phyloP scores from a whole-genome alignment of 2,329 filamentous ascomycete species.

The Nemania sp. region DNA sequence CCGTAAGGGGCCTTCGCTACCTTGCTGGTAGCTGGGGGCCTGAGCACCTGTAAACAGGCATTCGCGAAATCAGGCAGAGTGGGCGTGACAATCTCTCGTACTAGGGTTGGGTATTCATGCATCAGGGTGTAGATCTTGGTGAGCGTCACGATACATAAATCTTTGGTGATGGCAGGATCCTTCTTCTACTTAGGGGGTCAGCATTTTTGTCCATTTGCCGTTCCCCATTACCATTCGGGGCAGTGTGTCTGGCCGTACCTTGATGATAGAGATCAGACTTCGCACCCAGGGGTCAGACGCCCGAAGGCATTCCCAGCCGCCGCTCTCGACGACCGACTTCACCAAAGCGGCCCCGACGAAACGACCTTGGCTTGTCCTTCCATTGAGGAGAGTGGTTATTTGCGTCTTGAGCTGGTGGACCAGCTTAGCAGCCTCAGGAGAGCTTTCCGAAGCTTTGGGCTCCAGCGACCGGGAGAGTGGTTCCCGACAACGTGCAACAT shows the following conservation, averaged over 20 bases:
- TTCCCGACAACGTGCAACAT: slow-evolving; percentile 60
- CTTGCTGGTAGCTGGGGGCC: slow-evolving; percentile 48
- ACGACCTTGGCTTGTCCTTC: slow-evolving; percentile 72
- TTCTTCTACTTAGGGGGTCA: slow-evolving; percentile 63
- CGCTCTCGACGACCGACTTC: slow-evolving; percentile 80
- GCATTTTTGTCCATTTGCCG: neutral
- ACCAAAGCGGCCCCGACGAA: slow-evolving; percentile 79
- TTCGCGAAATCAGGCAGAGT: slow-evolving; percentile 75
- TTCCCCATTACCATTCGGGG: neutral
- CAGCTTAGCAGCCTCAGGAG: slow-evolving; percentile 68
- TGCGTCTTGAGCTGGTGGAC: slow-evolving; percentile 83
- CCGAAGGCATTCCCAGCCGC: slow-evolving; percentile 81
- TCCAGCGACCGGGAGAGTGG: slow-evolving; percentile 68
- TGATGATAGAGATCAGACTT: slow-evolving; percentile 74
- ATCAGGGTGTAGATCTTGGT: slow-evolving; percentile 84
- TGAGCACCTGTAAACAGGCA: slow-evolving; percentile 70
- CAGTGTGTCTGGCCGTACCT: slow-evolving; percentile 52
- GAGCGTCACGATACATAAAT: slow-evolving; percentile 75
- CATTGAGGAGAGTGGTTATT: slow-evolving; percentile 76
- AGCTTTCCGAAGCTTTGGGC: slow-evolving; percentile 61
- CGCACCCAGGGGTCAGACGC: slow-evolving; percentile 76
- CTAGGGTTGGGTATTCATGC: slow-evolving; percentile 78
- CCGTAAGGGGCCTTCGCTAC: slow-evolving; percentile 48
- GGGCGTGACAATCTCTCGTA: slow-evolving; percentile 86
- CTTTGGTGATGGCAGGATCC: slow-evolving; percentile 75